Conservation (phyloP, 1,139 yeast species). For the Debaryomycetaceae sp. region DNA sequence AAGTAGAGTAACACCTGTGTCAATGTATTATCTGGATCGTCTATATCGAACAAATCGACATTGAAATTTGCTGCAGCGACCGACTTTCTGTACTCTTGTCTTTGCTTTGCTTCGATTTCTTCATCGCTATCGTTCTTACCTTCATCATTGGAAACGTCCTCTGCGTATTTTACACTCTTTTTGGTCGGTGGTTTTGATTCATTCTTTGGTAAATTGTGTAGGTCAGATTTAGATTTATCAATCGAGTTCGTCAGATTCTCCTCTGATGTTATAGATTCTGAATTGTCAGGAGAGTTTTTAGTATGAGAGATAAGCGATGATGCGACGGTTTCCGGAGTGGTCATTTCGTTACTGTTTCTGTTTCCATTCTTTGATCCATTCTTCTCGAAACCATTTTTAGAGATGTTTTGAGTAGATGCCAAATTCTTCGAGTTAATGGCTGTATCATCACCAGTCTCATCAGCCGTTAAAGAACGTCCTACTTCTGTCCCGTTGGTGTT, state of each 20-base stretch:
- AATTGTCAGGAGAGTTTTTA: neutral
- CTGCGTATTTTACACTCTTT: neutral
- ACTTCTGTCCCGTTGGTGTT: neutral
- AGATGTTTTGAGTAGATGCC: neutral
- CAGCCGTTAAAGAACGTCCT: neutral
- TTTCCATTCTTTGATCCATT: neutral
- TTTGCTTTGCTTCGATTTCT: conserved; percentile 36
- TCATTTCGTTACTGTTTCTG: neutral
- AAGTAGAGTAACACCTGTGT: conserved; percentile 79
- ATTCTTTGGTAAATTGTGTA: neutral
- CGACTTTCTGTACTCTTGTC: conserved; percentile 48
- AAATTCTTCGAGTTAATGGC: neutral
- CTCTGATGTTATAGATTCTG: neutral
- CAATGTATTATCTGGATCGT: conserved; percentile 81
- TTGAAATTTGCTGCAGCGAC: conserved; percentile 60
- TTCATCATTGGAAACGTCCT: conserved; percentile 6
- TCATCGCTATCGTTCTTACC: conserved; percentile 20
- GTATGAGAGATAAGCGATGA: conserved; percentile 2
- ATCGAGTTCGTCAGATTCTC: neutral
- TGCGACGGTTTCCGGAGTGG: conserved; percentile 1
- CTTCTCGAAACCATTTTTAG: neutral
- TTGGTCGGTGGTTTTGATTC: neutral
- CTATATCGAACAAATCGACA: conserved; percentile 72
- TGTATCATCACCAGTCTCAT: neutral
- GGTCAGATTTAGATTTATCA: neutral